Evolutionary conservation across 2,329 filamentous ascomycete species (phyloP), one percentile per base, ranked within the genome.

Genomic region (Colletotrichum sp.): DNA sequence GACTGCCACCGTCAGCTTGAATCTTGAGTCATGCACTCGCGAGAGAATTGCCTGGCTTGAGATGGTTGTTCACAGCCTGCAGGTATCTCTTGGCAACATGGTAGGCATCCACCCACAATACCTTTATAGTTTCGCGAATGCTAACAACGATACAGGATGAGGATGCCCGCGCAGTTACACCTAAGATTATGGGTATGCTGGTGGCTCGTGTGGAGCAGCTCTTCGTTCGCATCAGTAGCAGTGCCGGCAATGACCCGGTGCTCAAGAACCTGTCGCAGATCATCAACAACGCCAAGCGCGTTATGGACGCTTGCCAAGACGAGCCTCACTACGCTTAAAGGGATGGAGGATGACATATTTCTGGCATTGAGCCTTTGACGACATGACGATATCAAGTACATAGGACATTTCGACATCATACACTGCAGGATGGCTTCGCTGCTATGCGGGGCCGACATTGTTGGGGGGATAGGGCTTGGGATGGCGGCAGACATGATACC

Each of bases 31-130:
- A 6, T 89, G 88, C 55, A 83, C 93, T 67, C 86, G 88, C 65
- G 87, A 91, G 80, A 91, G 91, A 82, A 84, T 93, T 69, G 85
- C 85, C 26, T 92, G 92, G 90, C 86, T 93, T 55, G 91, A 93
- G 80, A 87, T 89, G 79, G 88, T 92, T 52, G 84, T 93, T n/a
- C 84, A 87, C 55, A 86, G 88, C 32, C 89, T 93, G 78, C 85
- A 87, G 72, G 84, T 85, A 69, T 86, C 86, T 65, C 80, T 91
- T 13, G 83, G 85, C 5, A 85, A 83, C 72, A 86, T 90, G 83
- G 91, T 92, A 85, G 84, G 90, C 60, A n/a, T 24, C 15, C 15
- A 24, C 24, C 34, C 3, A 30, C 13, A 8, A 3, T 30, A 30
- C 9, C 8, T 43, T 36, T 74, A 9, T 10, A 6, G 12, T 21